Conservation (phyloP, 176 grass and related monocot genomes). For the Lolium rigidum region DNA sequence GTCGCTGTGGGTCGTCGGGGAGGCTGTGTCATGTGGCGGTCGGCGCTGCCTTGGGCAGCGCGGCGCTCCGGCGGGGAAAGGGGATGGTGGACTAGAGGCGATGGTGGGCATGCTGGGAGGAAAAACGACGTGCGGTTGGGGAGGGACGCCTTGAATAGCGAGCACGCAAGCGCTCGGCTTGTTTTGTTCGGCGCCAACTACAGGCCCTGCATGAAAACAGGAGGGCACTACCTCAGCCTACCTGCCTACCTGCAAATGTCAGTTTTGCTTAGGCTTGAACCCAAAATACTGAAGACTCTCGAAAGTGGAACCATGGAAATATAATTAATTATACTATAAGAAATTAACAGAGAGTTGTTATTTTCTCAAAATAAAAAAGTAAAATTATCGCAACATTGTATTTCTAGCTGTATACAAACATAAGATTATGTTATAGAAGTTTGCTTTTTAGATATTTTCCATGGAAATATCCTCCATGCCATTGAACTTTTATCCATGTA, state of each 20-base stretch:
- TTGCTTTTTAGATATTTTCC: too few species aligned
- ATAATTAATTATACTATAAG: neutral
- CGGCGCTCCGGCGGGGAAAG: neutral
- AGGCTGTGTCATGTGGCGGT: constrained; percentile 69
- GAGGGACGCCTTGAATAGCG: constrained; percentile 16
- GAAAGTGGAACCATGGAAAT: neutral
- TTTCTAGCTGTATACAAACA: too few species aligned
- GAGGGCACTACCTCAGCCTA: neutral
- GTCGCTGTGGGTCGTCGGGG: constrained; percentile 34
- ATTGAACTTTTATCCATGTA: too few species aligned
- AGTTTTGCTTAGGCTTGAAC: neutral
- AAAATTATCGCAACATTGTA: too few species aligned
- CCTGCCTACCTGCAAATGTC: neutral
- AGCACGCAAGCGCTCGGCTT: neutral
- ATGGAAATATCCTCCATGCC: too few species aligned
- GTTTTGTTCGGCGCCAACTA: neutral
- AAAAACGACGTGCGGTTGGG: constrained; percentile 6
- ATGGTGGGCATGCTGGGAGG: constrained; percentile 29
- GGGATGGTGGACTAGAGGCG: constrained; percentile 15
- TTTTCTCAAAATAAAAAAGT: too few species aligned
- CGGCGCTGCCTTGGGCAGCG: constrained; percentile 36
- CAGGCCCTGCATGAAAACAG: constrained; percentile 43
- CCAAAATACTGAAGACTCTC: neutral
- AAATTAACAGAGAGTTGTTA: too few species aligned
- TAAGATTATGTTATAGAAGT: too few species aligned